Conservation (phyloP, 805 yeast genomes). For the Nakazawaea wickerhamii region DNA sequence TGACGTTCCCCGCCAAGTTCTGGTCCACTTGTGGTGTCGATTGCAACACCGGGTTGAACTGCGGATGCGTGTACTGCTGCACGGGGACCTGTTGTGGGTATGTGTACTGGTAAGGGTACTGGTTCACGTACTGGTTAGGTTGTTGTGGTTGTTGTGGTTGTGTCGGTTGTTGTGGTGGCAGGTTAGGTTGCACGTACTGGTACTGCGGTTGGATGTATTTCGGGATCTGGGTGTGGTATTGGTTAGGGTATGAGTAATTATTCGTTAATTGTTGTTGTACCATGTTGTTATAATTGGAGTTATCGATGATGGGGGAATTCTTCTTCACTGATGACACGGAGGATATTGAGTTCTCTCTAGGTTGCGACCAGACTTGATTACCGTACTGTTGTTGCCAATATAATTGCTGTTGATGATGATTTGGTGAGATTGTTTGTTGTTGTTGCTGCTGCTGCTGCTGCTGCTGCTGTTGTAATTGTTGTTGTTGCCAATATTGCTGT, state of each 20-base stretch:
- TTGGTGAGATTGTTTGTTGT: neutral
- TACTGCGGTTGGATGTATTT: constrained; percentile 9
- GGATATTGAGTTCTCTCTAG: neutral
- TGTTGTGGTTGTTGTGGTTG: constrained; percentile 10
- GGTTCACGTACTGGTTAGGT: constrained; percentile 10
- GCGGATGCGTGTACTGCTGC: neutral
- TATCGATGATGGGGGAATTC: constrained; percentile 3
- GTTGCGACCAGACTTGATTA: too few relatives aligned
- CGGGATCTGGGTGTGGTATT: constrained; percentile 4
- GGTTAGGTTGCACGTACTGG: constrained; percentile 6
- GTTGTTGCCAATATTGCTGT: constrained; percentile 13
- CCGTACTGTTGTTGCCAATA: constrained; percentile 5
- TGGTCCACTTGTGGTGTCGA: neutral
- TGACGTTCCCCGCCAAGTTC: neutral
- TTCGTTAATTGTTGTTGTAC: constrained; percentile 3
- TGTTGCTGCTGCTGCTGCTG: neutral
- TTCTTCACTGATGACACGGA: neutral
- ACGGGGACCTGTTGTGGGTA: neutral
- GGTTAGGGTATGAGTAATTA: constrained; percentile 5
- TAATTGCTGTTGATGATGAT: neutral
- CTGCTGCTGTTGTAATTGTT: neutral
- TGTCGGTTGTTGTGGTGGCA: constrained; percentile 7
- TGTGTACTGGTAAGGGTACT: neutral
- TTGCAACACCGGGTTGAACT: neutral
- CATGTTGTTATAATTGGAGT: neutral